Evolutionary conservation across 129 eudicot species (phyloP), one percentile per base, ranked within the genome.

Genomic region (Tagetes patula): DNA sequence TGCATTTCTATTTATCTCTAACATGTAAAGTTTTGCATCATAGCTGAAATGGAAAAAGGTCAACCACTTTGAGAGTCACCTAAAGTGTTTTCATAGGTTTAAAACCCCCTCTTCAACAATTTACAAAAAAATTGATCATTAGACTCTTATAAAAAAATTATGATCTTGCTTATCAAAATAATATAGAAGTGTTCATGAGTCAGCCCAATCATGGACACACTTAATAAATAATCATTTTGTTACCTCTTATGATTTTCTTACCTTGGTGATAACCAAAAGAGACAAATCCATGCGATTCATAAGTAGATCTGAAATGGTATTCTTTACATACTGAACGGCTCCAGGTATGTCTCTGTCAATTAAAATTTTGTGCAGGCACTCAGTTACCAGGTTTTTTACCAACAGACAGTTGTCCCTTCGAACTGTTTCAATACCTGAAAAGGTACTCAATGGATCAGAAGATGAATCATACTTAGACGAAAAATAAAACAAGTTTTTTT

Each of bases 231-330:
- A 53, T 1, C 34, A 32, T 58, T 9, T 32, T 58, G 39, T 5
- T 31, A 58, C 40, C 39, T 58, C 64, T 58, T 30, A 49, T 11
- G 49, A 31, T 32, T 75, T 66, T 67, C 55, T 72, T 75, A 90
- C 98, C 93, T 94, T 94, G 69, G 99, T 94, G 63, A 94, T 94
- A 75, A 94, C 99, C 80, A 94, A 55, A 75, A 94, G 91, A 61
- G 99, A 94, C 73, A 94, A 78, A 81, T 94, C 99, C 92, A 94
- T 82, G 69, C 99, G 96, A 72, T 94, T 94, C 93, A 84, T 94
- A 59, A 94, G 96, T 70, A 94, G 88, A 88, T 94, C 99, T 9
- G 99, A 86, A 75, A 94, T 90, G 47, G 96, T 90, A 80, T 78
- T 84, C 81, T 94, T 94, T 64, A 94, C 99, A 79, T 70, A 86